A percentile compares a stretch with the other conserved stretches of the same genome.
Evolutionary conservation across 495 filamentous ascomycete genomes (phyloP).

Genomic region (Trichocladium antarcticum): DNA sequence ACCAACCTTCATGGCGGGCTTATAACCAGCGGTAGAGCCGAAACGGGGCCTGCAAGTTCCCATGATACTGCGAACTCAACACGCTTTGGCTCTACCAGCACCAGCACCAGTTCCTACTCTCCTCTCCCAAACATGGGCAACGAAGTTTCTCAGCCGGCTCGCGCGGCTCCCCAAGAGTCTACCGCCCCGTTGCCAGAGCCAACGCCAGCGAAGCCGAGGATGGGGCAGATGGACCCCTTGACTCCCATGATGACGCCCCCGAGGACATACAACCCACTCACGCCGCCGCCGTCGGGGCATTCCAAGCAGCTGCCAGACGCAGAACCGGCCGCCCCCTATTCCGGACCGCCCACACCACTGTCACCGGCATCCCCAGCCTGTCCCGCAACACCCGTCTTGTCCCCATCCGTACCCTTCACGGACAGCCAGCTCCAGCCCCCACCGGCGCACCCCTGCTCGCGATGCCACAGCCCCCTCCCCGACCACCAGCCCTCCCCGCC

Average conservation of each 20-base stretch:
- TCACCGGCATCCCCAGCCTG: not conserved
- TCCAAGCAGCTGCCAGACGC: not conserved
- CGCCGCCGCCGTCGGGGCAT: not conserved
- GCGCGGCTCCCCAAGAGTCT: not conserved
- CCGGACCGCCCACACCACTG: not conserved
- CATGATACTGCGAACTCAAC: no score
- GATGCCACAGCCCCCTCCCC: not conserved
- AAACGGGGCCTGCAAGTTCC: no score
- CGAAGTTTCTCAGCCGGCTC: not conserved
- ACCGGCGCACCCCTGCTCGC: not conserved
- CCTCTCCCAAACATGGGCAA: not conserved
- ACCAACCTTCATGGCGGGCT: no score
- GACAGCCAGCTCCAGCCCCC: not conserved
- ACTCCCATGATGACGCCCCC: not conserved
- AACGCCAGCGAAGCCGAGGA: not conserved
- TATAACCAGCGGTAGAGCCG: no score
- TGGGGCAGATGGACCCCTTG: not conserved
- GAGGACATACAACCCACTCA: not conserved
- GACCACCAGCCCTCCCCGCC: not conserved
- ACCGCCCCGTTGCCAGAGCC: not conserved
- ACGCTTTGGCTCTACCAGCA: no score
- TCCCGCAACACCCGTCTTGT: not conserved
- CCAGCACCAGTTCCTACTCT: no score
- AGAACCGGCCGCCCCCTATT: not conserved
- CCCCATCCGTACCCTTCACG: not conserved